Conservation (phyloP, 2,329 filamentous ascomycete genomes). For the Fusarium haematococcum region DNA sequence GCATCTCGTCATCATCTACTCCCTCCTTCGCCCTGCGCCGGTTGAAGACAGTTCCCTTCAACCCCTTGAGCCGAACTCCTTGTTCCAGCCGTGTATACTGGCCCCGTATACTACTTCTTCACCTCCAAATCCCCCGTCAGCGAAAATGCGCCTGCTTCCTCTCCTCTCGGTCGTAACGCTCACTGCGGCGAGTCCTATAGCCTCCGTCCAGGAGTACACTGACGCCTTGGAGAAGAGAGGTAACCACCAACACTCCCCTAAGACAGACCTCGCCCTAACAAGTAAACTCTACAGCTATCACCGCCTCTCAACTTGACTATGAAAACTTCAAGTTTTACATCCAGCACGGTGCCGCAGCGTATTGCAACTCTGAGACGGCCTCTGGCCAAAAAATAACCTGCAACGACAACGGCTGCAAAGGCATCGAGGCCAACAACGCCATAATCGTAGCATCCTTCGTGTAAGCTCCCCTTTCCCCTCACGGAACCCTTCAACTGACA, state of each 20-base stretch:
- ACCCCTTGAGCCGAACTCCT: not conserved
- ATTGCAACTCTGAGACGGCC: constrained; percentile 62
- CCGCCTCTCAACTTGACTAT: constrained; percentile 44
- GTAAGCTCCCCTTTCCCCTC: constrained; percentile 43
- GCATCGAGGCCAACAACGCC: constrained; percentile 56
- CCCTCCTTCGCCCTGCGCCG: not conserved
- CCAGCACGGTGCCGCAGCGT: constrained; percentile 64
- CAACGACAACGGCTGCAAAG: constrained; percentile 56
- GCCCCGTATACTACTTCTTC: not conserved
- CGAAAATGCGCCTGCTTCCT: constrained; percentile 40
- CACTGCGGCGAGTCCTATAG: constrained; percentile 42
- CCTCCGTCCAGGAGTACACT: constrained; percentile 42
- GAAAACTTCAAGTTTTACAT: constrained; percentile 60
- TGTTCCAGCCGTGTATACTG: not conserved
- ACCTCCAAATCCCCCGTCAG: not conserved
- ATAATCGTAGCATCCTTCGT: constrained; percentile 57
- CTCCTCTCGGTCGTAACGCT: constrained; percentile 44
- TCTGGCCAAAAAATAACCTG: constrained; percentile 58
- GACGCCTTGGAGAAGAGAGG: constrained; percentile 49
- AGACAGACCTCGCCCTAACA: not conserved
- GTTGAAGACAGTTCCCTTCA: not conserved
- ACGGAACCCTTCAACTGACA: constrained; percentile 24
- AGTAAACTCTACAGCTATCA: constrained; percentile 11
- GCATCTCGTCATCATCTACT: constrained; percentile 19
- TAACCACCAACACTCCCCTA: constrained; percentile 32